Evolutionary conservation across 2,329 filamentous ascomycete genomes (phyloP), one percentile per base, ranked within the genome.

Genomic region (Hypoxylon sp.): DNA sequence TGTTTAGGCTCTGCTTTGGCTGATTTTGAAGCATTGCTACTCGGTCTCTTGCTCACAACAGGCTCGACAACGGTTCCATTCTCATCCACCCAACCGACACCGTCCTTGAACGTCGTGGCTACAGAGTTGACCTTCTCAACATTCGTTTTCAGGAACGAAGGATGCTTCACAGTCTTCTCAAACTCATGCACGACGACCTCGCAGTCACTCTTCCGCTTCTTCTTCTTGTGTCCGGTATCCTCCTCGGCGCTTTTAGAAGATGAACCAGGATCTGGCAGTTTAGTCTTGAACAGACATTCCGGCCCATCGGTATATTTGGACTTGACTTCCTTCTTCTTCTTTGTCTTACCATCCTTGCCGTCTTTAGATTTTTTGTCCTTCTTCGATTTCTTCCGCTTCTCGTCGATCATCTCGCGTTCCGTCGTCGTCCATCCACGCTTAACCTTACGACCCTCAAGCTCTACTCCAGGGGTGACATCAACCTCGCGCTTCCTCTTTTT

Each of bases 391-490:
- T 83, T 82, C 27, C 81, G 81, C 74, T 84, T 87, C 76, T 81
- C 82, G 72, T 83, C 84, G 74, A 78, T 82, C 73, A 82, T 80
- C 65, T 84, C 81, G 20, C 84, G 82, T 22, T 85, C 82, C 0
- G 90, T 85, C 68, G 94, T 92, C 0, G 92, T 95, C 95, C 95
- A 97, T 4, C 94, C 95, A 68, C 95, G 87, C 84, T 96, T 97
- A 68, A 98, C 90, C 76, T 92, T 92, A 73, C 95, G 89, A 51
- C 89, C 91, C 17, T 90, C 87, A 42, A 99, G 82, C 75, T 92
- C 89, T 53, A 94, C 85, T 3, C 94, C 96, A 74, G 85, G 76
- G 74, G 89, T 77, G 11, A 89, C 79, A 76, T 89, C 80, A 75
- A 79, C 72, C 69, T 85, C 83, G 64, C 83, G 82, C 76, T 88